Evolutionary conservation across 2,329 filamentous ascomycete species (phyloP), one percentile per base, ranked within the genome.

Genomic region (Diaporthe vexans): DNA sequence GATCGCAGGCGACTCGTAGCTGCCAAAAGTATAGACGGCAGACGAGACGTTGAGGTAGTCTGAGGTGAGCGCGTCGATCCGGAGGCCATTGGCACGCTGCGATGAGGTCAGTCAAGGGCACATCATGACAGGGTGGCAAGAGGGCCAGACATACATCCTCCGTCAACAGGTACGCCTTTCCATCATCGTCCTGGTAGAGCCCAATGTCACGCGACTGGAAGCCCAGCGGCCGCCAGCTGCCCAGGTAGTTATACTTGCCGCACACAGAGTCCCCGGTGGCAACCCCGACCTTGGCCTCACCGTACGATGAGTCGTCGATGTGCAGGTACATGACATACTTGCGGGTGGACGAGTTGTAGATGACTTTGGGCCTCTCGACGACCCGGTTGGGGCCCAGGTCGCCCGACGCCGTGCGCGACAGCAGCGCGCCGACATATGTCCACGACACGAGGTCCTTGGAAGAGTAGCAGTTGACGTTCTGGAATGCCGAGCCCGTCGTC

Each of bases 291-390:
- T 88, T 90, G 1, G 92, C 92, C 52, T 92, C 91, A 1, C 84
- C 86, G 77, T 94, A 93, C 78, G 86, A 86, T 40, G 84, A 84
- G 72, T 84, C 86, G 80, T 94, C 92, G 56, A 93, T 92, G 79
- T 94, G 92, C 85, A 93, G 86, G 84, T 90, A 94, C 82, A 94
- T 82, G 24, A 93, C 91, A 80, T 91, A 94, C 77, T 91, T 89
- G 17, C 81, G 79, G 0, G 91, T 93, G 26, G 84, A 82, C 13
- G 90, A 88, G 78, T 94, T 94, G 83, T 90, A 92, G 13, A 94
- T 87, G 10, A 94, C 88, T 82, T 94, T 94, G 9, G 92, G 92
- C 46, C 92, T 84, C 82, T 94, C 92, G 6, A 94, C 88, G 21
- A 94, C 86, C 2, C 91, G 87, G 75, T 85, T 86, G 0, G 90